Conservation (phyloP, 2,329 filamentous ascomycete genomes). For the Taxawa tesnikishii region DNA sequence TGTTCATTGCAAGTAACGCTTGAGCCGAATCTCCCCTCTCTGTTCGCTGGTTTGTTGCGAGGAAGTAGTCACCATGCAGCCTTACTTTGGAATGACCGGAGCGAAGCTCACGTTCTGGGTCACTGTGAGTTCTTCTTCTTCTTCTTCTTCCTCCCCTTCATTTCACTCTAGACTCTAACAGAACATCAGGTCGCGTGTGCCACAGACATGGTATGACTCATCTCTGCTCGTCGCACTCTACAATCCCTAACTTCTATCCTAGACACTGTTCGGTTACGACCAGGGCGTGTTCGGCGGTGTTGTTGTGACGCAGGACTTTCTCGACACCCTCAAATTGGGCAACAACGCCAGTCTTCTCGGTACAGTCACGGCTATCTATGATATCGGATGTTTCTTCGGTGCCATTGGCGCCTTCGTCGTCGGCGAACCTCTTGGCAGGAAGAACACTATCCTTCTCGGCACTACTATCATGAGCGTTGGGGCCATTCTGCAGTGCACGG, state of each 20-base stretch:
- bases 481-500: slow-evolving; percentile 34
- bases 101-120: slow-evolving; percentile 46
- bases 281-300: slow-evolving; percentile 43
- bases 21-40: too few species aligned
- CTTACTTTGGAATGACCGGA: slow-evolving; percentile 42
- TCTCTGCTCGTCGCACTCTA: background rate
- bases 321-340: slow-evolving; percentile 33
- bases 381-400: slow-evolving; percentile 49
- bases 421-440: slow-evolving; percentile 36
- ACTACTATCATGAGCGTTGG: slow-evolving; percentile 37
- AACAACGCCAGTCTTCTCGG: slow-evolving; percentile 18
- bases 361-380: slow-evolving; percentile 46
- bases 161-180: background rate
- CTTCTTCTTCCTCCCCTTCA: background rate
- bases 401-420: slow-evolving; percentile 36
- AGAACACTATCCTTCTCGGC: slow-evolving; percentile 34
- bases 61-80: slow-evolving; percentile 17
- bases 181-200: slow-evolving; percentile 25
- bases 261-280: slow-evolving; percentile 23
- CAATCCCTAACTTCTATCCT: slow-evolving; percentile 20
- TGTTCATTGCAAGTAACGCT: too few species aligned
- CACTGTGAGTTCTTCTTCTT: slow-evolving; percentile 16
- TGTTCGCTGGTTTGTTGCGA: too few species aligned
- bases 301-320: slow-evolving; percentile 41
- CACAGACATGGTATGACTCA: slow-evolving; percentile 35